Evolutionary conservation across 148 eudicot species (phyloP), one percentile per base, ranked within the genome.

Genomic region (Chenopodium suecicum): DNA sequence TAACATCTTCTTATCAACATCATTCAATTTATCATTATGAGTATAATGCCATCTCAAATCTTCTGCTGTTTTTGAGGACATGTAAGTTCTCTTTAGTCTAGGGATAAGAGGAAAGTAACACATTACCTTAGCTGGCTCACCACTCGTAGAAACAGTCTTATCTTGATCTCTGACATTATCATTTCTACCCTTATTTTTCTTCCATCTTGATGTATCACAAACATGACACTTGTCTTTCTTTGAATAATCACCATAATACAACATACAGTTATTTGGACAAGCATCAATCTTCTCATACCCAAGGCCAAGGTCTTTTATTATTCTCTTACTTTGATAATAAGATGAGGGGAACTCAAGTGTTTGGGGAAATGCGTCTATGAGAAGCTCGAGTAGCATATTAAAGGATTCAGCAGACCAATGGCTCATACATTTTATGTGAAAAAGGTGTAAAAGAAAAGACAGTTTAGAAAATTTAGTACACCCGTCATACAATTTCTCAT

Each of bases 271-370:
- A 48, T 78, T 79, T 31, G 76, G 82, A 23, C 76, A 79, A 7
- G 76, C 82, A n/a, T 70, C 31, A 20, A 79, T 70, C 13, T 70
- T 70, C 34, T 70, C 76, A 56, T 71, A 79, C n/a, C 76, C 56
- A n/a, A 79, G 68, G 0, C 82, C 82, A 4, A 79, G 58, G 29
- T 71, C 47, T 19, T 79, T 71, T n/a, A 71, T 54, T 0, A 70
- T 1, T 12, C 71, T 54, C 29, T 70, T 70, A 14, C 74, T 50
- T 23, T 79, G 67, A 69, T 58, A 50, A 22, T 20, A 79, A 20
- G 41, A 22, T 1, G 27, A 48, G 29, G 48, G 81, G 74, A 23
- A 78, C 31, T 31, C 78, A 19, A 19, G 32, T 0, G 58, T 58
- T 54, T 76, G 68, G 9, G 78, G 78, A 76, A 76, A 75, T 12